These are phyloP conservation scores for Boehmeria nivea DNA, from an alignment of 306 rosid genomes.

Conservation along the genomic window DNA sequence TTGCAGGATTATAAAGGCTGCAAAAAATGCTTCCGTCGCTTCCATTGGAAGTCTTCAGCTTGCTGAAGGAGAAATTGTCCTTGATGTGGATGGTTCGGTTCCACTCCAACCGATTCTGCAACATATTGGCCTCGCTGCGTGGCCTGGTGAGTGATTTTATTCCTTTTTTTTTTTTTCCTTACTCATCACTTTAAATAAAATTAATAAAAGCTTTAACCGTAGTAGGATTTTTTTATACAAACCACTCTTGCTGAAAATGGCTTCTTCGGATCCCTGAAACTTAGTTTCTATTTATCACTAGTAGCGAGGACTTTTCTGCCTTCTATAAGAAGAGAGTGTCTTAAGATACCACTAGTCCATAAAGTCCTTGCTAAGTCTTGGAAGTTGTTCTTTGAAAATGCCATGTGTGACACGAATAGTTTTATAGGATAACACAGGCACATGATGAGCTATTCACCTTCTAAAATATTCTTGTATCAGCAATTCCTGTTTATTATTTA, in stretches of 20 bases:
- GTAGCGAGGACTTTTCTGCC: no score
- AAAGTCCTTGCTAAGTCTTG: no score
- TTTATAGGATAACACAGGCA: no score
- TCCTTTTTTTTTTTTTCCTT: background rate
- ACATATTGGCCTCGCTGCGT: conserved; percentile 79
- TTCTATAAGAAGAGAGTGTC: no score
- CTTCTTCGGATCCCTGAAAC: background rate
- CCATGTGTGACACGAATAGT: no score
- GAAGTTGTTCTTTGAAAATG: no score
- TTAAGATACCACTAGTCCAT: no score
- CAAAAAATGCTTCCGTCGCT: conserved; percentile 41
- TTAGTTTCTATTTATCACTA: no score
- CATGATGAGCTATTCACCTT: no score
- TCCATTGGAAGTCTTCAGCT: conserved; percentile 64
- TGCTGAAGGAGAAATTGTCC: conserved; percentile 67
- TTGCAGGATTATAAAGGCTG: conserved; percentile 63
- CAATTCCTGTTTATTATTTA: no score
- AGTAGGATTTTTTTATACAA: conserved; percentile 2
- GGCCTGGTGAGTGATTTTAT: conserved; percentile 72
- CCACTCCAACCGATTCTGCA: conserved; percentile 95
- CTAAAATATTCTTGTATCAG: no score
- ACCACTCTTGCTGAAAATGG: background rate
- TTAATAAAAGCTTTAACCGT: background rate
- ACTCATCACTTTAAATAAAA: background rate
- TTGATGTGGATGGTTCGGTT: conserved; percentile 81